Percentiles rank a stretch among this genome's conserved stretches.
phyloP scores from a whole-genome alignment of 805 yeast genomes.

The Pichia scutulata region DNA sequence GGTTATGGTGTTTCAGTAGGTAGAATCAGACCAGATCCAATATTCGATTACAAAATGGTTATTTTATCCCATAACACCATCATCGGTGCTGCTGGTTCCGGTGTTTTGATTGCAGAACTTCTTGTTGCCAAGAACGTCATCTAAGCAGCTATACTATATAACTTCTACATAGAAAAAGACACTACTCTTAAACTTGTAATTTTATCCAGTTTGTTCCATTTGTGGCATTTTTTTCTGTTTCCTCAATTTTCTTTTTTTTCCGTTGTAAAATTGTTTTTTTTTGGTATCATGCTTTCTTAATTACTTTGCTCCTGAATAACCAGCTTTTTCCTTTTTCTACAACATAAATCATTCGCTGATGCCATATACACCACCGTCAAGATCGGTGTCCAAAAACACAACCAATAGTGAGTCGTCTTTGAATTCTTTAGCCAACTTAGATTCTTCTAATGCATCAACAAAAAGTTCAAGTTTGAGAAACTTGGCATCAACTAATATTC shows the following conservation, averaged over 20 bases:
- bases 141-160: constrained; percentile 28
- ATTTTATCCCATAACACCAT: constrained; percentile 96
- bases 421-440: not conserved
- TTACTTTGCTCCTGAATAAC: no score
- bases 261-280: not conserved
- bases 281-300: not conserved
- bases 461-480: not conserved
- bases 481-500: not conserved
- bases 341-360: not conserved
- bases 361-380: constrained; percentile 1
- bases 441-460: not conserved
- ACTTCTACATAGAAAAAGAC: not conserved
- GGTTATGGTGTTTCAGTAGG: constrained; percentile 96
- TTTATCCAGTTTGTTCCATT: no score
- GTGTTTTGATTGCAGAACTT: constrained; percentile 90
- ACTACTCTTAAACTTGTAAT: no score
- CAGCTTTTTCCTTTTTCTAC: no score
- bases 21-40: constrained; percentile 86
- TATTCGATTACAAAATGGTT: constrained; percentile 92
- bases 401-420: not conserved
- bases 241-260: not conserved
- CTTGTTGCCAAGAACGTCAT: constrained; percentile 69
- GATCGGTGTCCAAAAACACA: not conserved
- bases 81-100: constrained; percentile 99
- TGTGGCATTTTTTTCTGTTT: not conserved